phyloP scores from a whole-genome alignment of 2,329 filamentous ascomycete genomes.

The Penicillium palitans region DNA sequence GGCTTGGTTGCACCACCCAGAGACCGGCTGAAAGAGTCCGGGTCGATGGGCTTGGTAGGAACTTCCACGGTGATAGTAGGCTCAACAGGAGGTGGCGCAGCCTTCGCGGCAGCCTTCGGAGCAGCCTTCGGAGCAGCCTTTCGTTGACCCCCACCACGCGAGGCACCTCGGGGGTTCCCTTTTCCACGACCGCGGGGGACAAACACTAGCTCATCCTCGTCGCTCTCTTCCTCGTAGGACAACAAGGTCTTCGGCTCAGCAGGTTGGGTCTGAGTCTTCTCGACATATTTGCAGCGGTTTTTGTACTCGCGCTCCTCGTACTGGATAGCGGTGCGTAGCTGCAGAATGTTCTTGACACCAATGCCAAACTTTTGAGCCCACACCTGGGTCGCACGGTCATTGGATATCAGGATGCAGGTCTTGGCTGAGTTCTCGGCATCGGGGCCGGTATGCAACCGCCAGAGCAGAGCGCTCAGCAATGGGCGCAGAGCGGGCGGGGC shows the following conservation, averaged over 20 bases:
- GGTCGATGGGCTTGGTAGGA: conserved; percentile 50
- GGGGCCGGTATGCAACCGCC: conserved; percentile 44
- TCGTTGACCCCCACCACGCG: conserved; percentile 30
- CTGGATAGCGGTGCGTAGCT: conserved; percentile 49
- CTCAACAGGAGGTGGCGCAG: conserved; percentile 29
- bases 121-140: conserved; percentile 35
- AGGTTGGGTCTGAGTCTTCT: conserved; percentile 41
- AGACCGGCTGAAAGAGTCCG: conserved; percentile 50
- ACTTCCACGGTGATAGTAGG: conserved; percentile 40
- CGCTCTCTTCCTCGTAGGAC: conserved; percentile 51
- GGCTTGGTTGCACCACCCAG: conserved; percentile 34
- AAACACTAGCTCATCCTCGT: conserved; percentile 51
- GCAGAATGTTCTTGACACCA: conserved; percentile 50
- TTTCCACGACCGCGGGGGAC: conserved; percentile 45
- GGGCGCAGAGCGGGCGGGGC: conserved; percentile 44
- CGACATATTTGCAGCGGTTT: conserved; percentile 47
- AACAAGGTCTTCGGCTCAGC: conserved; percentile 46
- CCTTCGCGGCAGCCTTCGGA: conserved; percentile 30
- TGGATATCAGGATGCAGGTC: conserved; percentile 46
- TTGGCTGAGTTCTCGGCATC: conserved; percentile 37
- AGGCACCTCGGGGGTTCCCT: conserved; percentile 30
- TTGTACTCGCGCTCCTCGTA: conserved; percentile 49
- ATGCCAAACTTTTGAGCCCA: conserved; percentile 52
- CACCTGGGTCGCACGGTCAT: conserved; percentile 44
- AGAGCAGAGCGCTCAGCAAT: conserved; percentile 47